These are phyloP conservation scores for Waltergamsia citrina DNA, from an alignment of 2,329 filamentous ascomycete species.

Conservation along the genomic window DNA sequence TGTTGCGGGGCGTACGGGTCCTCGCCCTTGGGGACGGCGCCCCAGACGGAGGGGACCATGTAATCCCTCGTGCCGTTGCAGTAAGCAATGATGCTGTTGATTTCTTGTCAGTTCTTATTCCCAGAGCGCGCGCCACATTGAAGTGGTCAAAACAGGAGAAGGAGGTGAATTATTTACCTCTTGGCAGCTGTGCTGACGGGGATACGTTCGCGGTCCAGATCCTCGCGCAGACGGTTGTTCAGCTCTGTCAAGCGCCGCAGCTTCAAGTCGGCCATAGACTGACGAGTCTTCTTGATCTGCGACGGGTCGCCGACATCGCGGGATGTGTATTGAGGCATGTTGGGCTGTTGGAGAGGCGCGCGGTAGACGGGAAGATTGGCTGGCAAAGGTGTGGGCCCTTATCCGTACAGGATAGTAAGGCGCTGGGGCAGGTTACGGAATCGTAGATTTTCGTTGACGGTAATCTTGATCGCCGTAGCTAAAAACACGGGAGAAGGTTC, in stretches of 20 bases:
- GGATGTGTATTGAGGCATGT: conserved; percentile 58
- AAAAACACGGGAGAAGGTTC: too few relatives aligned
- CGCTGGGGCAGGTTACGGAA: too few relatives aligned
- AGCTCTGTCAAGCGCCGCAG: conserved; percentile 91
- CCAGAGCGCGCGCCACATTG: too few relatives aligned
- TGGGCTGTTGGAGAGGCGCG: too few relatives aligned
- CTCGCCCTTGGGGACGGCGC: conserved; percentile 84
- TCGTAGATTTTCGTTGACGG: too few relatives aligned
- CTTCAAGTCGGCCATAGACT: conserved; percentile 98
- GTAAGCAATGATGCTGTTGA: conserved; percentile 82
- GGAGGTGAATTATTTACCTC: conserved; percentile 46
- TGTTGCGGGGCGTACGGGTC: conserved; percentile 98
- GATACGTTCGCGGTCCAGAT: conserved; percentile 89
- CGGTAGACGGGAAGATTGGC: too few relatives aligned
- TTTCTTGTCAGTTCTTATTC: not conserved
- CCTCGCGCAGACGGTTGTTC: conserved; percentile 91
- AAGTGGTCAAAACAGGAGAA: not conserved
- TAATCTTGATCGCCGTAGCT: too few relatives aligned
- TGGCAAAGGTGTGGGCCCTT: too few relatives aligned
- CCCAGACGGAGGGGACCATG: conserved; percentile 98
- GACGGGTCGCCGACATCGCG: conserved; percentile 58
- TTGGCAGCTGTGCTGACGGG: conserved; percentile 89
- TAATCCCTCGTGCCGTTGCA: conserved; percentile 97
- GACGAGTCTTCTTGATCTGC: conserved; percentile 85
- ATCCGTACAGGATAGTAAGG: too few relatives aligned